phyloP scores from a whole-genome alignment of 352 stramenopile genomes.

The Phytophthora pistaciae region DNA sequence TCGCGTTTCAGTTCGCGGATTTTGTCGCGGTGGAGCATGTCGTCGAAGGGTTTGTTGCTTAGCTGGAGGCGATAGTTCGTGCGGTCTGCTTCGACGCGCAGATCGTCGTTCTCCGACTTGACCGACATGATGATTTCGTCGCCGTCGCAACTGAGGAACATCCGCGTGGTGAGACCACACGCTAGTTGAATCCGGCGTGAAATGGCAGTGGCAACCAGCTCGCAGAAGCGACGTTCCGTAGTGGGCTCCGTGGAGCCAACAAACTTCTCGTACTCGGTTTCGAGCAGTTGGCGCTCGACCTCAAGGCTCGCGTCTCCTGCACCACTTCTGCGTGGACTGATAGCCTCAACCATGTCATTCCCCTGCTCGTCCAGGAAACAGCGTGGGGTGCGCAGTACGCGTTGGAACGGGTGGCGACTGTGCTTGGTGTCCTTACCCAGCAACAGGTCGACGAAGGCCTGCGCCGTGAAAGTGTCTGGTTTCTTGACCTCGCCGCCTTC shows the following conservation, averaged over 20 bases:
- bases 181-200: slow-evolving; percentile 68
- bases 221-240: slow-evolving; percentile 64
- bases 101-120: slow-evolving; percentile 74
- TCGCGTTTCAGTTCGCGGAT: slow-evolving; percentile 54
- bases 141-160: slow-evolving; percentile 69
- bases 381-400: slow-evolving; percentile 59
- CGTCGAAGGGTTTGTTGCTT: slow-evolving; percentile 74
- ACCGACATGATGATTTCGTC: slow-evolving; percentile 85
- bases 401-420: slow-evolving; percentile 54
- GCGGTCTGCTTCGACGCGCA: slow-evolving; percentile 73
- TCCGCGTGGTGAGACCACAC: slow-evolving; percentile 74
- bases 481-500: slow-evolving; percentile 67
- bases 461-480: slow-evolving; percentile 53
- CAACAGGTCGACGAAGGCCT: slow-evolving; percentile 67
- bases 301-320: slow-evolving; percentile 31
- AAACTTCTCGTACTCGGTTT: slow-evolving; percentile 65
- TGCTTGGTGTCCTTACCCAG: slow-evolving; percentile 54
- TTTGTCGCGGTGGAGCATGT: slow-evolving; percentile 61
- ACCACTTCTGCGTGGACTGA: slow-evolving; percentile 38
- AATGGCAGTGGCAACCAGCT: slow-evolving; percentile 65
- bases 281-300: slow-evolving; percentile 44
- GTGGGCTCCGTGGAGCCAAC: slow-evolving; percentile 45
- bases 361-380: slow-evolving; percentile 72
- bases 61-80: slow-evolving; percentile 71
- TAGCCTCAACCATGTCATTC: slow-evolving; percentile 40